Conservation (phyloP, 2,329 filamentous ascomycete species). For the Colletotrichum horii region DNA sequence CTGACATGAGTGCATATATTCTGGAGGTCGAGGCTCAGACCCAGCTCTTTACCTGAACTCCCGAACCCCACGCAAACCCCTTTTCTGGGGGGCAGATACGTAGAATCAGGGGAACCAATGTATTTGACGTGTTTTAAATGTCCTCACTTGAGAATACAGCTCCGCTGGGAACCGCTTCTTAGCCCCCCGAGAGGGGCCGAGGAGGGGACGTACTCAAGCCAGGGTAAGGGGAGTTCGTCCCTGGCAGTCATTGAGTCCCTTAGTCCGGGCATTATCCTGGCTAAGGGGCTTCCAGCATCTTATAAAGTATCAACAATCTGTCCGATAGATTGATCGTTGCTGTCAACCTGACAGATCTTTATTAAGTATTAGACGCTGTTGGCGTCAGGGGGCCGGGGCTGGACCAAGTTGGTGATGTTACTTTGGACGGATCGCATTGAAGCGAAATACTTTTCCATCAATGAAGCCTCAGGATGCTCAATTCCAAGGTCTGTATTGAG, state of each 20-base stretch:
- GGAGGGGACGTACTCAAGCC: neutral
- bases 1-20: accelerated
- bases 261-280: neutral
- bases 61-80: neutral
- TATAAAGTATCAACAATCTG: neutral
- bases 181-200: accelerated
- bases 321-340: neutral
- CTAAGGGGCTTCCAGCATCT: neutral
- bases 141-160: neutral
- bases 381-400: neutral
- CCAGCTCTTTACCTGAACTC: neutral
- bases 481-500: neutral
- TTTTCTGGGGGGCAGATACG: neutral
- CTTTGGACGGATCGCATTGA: neutral
- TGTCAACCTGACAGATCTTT: neutral
- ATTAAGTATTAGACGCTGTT: neutral
- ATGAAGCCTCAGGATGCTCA: neutral
- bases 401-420: accelerated
- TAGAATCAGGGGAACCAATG: neutral
- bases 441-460: neutral
- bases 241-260: neutral
- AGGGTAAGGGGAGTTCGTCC: neutral
- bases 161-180: neutral
- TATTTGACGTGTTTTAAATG: neutral
- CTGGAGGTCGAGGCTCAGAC: neutral